Evolutionary conservation across 371 early-diverging fungal genomes (phyloP), one percentile per base, ranked within the genome.

Genomic region (Actinomortierella wolfii): DNA sequence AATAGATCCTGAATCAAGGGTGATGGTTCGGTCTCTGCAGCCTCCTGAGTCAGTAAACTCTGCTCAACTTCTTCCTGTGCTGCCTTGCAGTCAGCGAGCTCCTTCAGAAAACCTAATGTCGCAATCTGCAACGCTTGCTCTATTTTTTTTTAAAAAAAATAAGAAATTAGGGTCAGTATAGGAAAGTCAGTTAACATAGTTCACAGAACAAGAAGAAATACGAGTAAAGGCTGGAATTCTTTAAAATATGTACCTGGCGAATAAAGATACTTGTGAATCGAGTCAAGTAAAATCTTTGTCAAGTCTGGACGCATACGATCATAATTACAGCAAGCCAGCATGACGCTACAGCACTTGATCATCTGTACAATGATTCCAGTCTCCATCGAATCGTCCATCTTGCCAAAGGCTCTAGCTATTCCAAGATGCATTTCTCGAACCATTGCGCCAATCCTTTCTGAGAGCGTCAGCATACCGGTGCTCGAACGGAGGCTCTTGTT

Each of bases 361-460:
- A 66, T 59, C 28, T 65, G 73, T 13, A 61, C 45, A 14, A 59
- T 45, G 0, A 58, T 43, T 9, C 42, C 44, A 18, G 57, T 66
- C 0, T 71, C 73, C 40, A 56, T 11, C 2, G 62, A 44, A n/a
- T 42, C 55, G 26, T 71, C 62, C 2, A 62, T 47, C 2, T 29
- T 44, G 18, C 51, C 29, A 55, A 71, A 57, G 1, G 73, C 62
- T 24, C 39, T 34, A 1, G 59, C 63, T 17, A 62, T 29, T 24
- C 73, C 59, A 26, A 51, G 45, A 40, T 71, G 73, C 18, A 71
- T 26, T 29, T 66, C 73, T 21, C 66, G 44, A 2, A 49, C 54
- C 62, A 71, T 62, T 20, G 66, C 7, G 0, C 73, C 73, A 20
- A 71, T 41, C 43, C 63, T 71, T 20, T 71, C 73, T 5, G 73